Conservation (phyloP, 129 eudicot species). For the Deinandra increscens region DNA sequence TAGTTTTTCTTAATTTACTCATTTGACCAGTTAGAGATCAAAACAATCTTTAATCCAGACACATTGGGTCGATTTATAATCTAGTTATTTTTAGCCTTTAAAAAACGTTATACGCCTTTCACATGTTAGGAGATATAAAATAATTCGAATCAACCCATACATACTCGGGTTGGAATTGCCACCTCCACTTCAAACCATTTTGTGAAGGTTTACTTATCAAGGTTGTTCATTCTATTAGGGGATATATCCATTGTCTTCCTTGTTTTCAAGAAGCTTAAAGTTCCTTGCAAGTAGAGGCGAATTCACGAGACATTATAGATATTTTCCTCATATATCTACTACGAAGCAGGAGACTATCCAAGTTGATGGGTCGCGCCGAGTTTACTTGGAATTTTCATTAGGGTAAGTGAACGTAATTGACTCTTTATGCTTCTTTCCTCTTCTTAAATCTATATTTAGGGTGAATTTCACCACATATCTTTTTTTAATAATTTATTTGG, state of each 20-base stretch:
- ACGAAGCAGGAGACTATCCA: constrained; percentile 37
- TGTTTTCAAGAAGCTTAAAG: constrained; percentile 84
- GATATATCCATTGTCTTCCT: constrained; percentile 61
- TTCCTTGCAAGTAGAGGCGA: constrained; percentile 64
- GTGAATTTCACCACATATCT: too few species aligned
- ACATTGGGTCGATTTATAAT: background rate
- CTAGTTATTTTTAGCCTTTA: background rate
- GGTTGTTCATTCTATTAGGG: constrained; percentile 47
- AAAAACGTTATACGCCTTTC: background rate
- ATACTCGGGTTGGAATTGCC: background rate
- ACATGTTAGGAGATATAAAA: background rate
- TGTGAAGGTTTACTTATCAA: background rate
- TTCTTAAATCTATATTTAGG: background rate
- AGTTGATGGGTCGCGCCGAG: constrained; percentile 54
- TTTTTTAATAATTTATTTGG: too few species aligned
- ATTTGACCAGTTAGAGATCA: background rate
- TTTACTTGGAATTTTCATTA: constrained; percentile 69
- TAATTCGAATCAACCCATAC: background rate
- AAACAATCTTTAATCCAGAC: background rate
- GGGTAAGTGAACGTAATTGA: constrained; percentile 57
- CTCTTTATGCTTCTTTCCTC: too few species aligned
- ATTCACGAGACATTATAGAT: constrained; percentile 42
- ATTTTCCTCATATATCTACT: constrained; percentile 61
- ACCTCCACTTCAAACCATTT: background rate
- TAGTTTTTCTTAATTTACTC: background rate